A percentile compares a stretch with the other conserved stretches of the same genome.
Evolutionary conservation across 2,329 filamentous ascomycete genomes (phyloP).

Genomic region (Boeremia exigua): DNA sequence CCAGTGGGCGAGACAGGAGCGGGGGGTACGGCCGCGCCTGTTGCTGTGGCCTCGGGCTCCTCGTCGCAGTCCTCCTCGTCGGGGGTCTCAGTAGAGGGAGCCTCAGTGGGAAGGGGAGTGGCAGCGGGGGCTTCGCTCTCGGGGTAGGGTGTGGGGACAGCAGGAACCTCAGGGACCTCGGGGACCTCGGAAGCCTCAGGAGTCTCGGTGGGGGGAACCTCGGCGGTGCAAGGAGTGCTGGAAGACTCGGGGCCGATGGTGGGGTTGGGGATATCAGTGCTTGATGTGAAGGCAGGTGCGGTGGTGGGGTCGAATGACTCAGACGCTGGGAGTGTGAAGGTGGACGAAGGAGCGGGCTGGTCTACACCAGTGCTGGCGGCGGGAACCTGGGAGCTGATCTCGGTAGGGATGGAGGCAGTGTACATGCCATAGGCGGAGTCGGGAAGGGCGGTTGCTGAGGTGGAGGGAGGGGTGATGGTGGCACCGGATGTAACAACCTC

Average conservation of each 20-base stretch:
- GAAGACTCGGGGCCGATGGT: conserved; percentile 22
- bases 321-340: conserved; percentile 19
- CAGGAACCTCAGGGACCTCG: conserved; percentile 7
- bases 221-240: conserved; percentile 19
- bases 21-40: conserved; percentile 6
- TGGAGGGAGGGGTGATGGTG: conserved; percentile 25
- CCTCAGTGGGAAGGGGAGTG: conserved; percentile 5
- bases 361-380: conserved; percentile 16
- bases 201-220: conserved; percentile 11
- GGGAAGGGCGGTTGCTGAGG: conserved; percentile 7
- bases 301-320: conserved; percentile 23
- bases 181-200: conserved; percentile 1
- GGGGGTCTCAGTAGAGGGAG: not conserved
- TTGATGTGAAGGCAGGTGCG: conserved; percentile 27
- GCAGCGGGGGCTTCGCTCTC: not conserved
- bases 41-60: not conserved
- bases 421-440: not conserved
- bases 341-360: conserved; percentile 22
- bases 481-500: conserved; percentile 26
- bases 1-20: not conserved
- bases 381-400: conserved; percentile 10
- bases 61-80: conserved; percentile 2
- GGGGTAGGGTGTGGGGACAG: conserved; percentile 5
- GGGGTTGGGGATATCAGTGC: conserved; percentile 16
- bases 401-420: conserved; percentile 7